phyloP scores from a whole-genome alignment of 352 stramenopile species.

The Elongisporangium undulatum region DNA sequence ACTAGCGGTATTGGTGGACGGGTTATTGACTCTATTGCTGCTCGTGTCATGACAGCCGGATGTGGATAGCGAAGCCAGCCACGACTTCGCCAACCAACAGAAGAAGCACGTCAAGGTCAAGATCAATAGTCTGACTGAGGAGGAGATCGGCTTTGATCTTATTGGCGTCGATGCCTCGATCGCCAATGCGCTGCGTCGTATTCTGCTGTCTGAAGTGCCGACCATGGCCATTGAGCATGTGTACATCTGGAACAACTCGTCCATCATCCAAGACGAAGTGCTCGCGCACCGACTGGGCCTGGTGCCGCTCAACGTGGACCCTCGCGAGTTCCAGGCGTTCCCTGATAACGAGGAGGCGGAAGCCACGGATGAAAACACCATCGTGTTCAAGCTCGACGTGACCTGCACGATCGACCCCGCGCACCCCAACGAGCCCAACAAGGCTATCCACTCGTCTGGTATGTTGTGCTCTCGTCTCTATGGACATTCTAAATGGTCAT shows the following conservation, averaged over 20 bases:
- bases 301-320: slow-evolving; percentile 80
- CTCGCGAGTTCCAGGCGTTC: slow-evolving; percentile 84
- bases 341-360: slow-evolving; percentile 86
- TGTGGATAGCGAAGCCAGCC: slow-evolving; percentile 62
- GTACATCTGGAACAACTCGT: slow-evolving; percentile 94
- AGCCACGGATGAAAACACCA: slow-evolving; percentile 94
- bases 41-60: slow-evolving; percentile 38
- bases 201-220: slow-evolving; percentile 88
- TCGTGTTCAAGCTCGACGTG: slow-evolving; percentile 95
- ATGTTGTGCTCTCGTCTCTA: slow-evolving; percentile 9
- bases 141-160: slow-evolving; percentile 91
- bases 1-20: background rate
- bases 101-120: slow-evolving; percentile 85
- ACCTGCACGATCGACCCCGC: slow-evolving; percentile 78
- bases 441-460: slow-evolving; percentile 64
- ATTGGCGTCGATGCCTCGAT: slow-evolving; percentile 90
- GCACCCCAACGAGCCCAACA: slow-evolving; percentile 59
- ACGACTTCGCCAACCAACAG: slow-evolving; percentile 77
- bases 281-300: slow-evolving; percentile 88
- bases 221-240: slow-evolving; percentile 94
- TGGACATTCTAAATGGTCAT: slow-evolving; percentile 1
- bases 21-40: background rate
- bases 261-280: slow-evolving; percentile 93
- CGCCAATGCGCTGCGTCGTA: slow-evolving; percentile 89
- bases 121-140: slow-evolving; percentile 76